Conservation (phyloP, 805 yeast genomes). For the Wickerhamiella azyma region DNA sequence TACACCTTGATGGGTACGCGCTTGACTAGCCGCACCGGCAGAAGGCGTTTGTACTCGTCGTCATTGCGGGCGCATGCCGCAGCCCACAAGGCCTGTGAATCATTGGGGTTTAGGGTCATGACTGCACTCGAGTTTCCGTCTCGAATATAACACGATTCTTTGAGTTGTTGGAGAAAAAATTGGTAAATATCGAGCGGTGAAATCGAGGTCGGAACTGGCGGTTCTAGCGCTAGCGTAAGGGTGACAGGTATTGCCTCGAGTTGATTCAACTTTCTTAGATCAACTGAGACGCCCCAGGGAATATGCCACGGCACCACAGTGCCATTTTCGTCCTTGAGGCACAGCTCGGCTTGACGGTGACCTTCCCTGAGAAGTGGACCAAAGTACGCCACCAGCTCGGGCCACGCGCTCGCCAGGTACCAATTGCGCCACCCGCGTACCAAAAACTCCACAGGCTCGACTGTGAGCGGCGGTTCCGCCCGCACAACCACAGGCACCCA, state of each 20-base stretch:
- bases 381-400: constrained; percentile 13
- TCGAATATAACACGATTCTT: constrained; percentile 65
- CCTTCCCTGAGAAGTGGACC: constrained; percentile 9
- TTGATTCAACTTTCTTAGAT: constrained; percentile 1
- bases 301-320: constrained; percentile 12
- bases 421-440: constrained; percentile 2
- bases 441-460: background rate
- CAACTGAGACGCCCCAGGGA: constrained; percentile 18
- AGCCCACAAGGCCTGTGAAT: constrained; percentile 45
- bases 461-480: constrained; percentile 6
- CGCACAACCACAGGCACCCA: constrained; percentile 10
- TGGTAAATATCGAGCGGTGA: constrained; percentile 27
- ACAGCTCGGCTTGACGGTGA: constrained; percentile 11
- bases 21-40: constrained; percentile 14
- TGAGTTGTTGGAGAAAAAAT: constrained; percentile 63
- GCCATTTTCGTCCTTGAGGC: constrained; percentile 10
- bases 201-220: background rate
- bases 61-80: constrained; percentile 12
- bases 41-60: constrained; percentile 20
- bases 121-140: constrained; percentile 68
- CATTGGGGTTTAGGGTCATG: constrained; percentile 59
- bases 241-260: background rate
- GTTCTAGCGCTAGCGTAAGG: background rate
- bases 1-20: constrained; percentile 25
- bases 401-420: constrained; percentile 12